Evolutionary conservation across 805 yeast genomes (phyloP).

Genomic region (Candida saitoana): DNA sequence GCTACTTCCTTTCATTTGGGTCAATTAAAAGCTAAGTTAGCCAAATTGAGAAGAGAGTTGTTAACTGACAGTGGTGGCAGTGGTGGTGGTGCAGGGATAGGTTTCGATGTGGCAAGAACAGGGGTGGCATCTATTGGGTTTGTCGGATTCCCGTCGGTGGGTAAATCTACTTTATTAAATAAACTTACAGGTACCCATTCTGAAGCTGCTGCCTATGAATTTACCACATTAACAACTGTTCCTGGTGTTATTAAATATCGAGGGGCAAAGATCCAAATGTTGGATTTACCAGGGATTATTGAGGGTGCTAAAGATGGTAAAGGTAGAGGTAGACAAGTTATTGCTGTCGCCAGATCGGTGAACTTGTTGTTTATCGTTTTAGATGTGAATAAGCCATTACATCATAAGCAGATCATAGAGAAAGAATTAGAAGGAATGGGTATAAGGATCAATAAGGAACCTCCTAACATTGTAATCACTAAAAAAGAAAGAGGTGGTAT

Average conservation of each 20-base stretch:
- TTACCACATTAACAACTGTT: slow-evolving; percentile 94
- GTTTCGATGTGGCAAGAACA: slow-evolving; percentile 97
- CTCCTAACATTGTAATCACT: slow-evolving; percentile 88
- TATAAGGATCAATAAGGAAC: slow-evolving; percentile 83
- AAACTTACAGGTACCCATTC: slow-evolving; percentile 94
- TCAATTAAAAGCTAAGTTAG: slow-evolving; percentile 92
- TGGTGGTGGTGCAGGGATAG: slow-evolving; percentile 91
- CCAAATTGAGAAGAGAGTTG: slow-evolving; percentile 89
- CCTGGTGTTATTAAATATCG: slow-evolving; percentile 95
- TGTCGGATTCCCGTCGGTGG: slow-evolving; percentile 97
- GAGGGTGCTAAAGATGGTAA: slow-evolving; percentile 91
- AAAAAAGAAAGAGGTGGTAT: slow-evolving; percentile 96
- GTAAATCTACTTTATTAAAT: slow-evolving; percentile 78
- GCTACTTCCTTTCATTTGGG: slow-evolving; percentile 97
- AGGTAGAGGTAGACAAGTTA: slow-evolving; percentile 94
- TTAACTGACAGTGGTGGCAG: slow-evolving; percentile 56
- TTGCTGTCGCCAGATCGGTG: slow-evolving; percentile 98
- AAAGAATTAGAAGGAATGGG: slow-evolving; percentile 97
- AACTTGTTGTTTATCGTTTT: slow-evolving; percentile 87
- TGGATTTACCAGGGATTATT: slow-evolving; percentile 85
- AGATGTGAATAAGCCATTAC: slow-evolving; percentile 94
- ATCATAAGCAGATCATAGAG: slow-evolving; percentile 91
- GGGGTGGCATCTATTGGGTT: slow-evolving; percentile 98
- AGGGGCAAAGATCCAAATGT: slow-evolving; percentile 97
- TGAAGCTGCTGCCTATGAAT: slow-evolving; percentile 97